Conservation (phyloP, 768 basidiomycete species). For the Lactarius quietus region DNA sequence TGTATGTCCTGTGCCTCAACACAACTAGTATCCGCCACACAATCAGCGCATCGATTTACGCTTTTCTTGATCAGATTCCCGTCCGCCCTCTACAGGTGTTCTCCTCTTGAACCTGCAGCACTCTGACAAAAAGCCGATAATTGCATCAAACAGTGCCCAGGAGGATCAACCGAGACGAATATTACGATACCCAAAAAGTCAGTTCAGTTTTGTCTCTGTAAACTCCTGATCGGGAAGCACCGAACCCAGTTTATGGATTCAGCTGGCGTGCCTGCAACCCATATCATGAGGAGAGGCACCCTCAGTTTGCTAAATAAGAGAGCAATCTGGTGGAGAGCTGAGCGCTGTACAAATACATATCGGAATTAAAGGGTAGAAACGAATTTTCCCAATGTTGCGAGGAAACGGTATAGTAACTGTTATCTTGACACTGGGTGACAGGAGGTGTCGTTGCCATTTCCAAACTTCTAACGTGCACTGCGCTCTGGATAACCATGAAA, state of each 20-base stretch:
- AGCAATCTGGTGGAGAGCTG: neutral
- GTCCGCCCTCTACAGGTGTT: no score
- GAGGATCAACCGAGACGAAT: slow-evolving; percentile 69
- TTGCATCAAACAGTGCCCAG: no score
- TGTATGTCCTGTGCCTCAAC: no score
- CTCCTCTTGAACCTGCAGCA: no score
- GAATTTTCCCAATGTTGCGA: neutral
- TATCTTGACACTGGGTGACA: neutral
- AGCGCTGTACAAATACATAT: neutral
- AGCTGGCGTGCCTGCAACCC: no score
- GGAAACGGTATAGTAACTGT: neutral
- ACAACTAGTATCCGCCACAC: no score
- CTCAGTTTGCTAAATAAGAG: neutral
- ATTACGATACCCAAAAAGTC: neutral
- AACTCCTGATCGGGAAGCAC: slow-evolving; percentile 1
- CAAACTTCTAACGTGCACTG: neutral
- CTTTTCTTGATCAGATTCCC: no score
- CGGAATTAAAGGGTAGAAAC: neutral
- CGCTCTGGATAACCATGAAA: neutral
- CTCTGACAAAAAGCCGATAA: no score
- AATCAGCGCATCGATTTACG: no score
- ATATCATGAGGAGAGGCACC: neutral
- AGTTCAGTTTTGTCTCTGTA: neutral
- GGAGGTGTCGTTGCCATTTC: neutral
- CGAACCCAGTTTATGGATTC: neutral